Evolutionary conservation across 2,329 filamentous ascomycete genomes (phyloP).

Genomic region (Paraphaeosphaeria minitans): DNA sequence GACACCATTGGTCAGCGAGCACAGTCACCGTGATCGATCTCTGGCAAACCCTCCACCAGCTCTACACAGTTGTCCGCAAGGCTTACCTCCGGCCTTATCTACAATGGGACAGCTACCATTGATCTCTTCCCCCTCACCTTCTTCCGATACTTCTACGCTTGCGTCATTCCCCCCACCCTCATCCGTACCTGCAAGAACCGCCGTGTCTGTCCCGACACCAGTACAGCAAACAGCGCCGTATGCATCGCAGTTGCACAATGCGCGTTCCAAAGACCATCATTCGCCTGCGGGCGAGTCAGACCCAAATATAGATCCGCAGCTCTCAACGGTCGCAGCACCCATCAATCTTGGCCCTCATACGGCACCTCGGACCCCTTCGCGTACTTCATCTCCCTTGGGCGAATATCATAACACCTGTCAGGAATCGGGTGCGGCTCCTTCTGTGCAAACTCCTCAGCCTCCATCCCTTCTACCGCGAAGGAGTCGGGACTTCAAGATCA

Average conservation of each 20-base stretch:
- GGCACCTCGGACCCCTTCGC: background rate
- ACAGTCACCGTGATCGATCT: background rate
- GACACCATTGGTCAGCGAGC: background rate
- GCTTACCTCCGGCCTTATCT: background rate
- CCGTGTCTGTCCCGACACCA: slow-evolving; percentile 2
- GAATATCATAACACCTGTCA: background rate
- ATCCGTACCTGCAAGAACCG: background rate
- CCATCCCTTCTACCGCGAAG: slow-evolving; percentile 17
- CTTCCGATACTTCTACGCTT: background rate
- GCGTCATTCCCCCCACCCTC: background rate
- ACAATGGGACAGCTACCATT: background rate
- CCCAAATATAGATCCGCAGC: background rate
- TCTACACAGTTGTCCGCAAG: background rate
- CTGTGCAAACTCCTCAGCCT: slow-evolving; percentile 11
- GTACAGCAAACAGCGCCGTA: background rate
- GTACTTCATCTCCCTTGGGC: background rate
- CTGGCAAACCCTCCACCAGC: background rate
- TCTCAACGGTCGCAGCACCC: background rate
- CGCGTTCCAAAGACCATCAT: background rate
- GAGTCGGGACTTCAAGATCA: slow-evolving; percentile 36
- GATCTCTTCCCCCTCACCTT: background rate
- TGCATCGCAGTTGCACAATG: background rate
- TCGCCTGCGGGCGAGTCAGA: background rate
- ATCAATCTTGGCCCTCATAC: background rate
- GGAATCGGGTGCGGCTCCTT: background rate